Conservation (phyloP, 306 rosid genomes). For the Medicago lupulina region DNA sequence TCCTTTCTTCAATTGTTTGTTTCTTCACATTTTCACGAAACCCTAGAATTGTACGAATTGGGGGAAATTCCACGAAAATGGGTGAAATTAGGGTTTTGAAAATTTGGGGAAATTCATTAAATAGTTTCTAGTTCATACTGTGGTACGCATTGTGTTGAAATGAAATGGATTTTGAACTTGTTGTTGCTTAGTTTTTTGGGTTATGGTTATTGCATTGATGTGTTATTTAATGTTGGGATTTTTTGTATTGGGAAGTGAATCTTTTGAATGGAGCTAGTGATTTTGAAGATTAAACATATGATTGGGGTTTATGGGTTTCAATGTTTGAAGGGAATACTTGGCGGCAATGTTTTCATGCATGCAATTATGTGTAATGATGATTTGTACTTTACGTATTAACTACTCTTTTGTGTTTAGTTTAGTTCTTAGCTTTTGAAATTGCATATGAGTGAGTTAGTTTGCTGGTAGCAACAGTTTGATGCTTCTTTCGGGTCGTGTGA, state of each 20-base stretch:
- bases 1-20: conserved; percentile 48
- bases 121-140: conserved; percentile 35
- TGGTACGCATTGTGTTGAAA: conserved; percentile 71
- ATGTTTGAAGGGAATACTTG: conserved; percentile 52
- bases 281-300: conserved; percentile 42
- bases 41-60: conserved; percentile 81
- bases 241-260: conserved; percentile 41
- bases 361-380: conserved; percentile 36
- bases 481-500: conserved; percentile 11
- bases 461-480: conserved; percentile 21
- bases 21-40: conserved; percentile 51
- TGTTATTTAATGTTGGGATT: conserved; percentile 44
- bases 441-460: conserved; percentile 5
- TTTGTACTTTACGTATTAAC: conserved; percentile 22
- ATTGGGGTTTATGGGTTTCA: conserved; percentile 32
- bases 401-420: conserved; percentile 22
- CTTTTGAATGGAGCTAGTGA: conserved; percentile 44
- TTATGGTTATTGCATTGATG: conserved; percentile 32
- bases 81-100: conserved; percentile 60
- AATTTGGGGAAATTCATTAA: conserved; percentile 39
- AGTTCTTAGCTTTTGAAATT: conserved; percentile 19
- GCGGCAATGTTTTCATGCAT: conserved; percentile 54
- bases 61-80: conserved; percentile 49
- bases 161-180: conserved; percentile 47
- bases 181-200: conserved; percentile 39